Base-by-base conservation (phyloP, 176 grass and related monocot species). In the Phoenix dactylifera region DNA sequence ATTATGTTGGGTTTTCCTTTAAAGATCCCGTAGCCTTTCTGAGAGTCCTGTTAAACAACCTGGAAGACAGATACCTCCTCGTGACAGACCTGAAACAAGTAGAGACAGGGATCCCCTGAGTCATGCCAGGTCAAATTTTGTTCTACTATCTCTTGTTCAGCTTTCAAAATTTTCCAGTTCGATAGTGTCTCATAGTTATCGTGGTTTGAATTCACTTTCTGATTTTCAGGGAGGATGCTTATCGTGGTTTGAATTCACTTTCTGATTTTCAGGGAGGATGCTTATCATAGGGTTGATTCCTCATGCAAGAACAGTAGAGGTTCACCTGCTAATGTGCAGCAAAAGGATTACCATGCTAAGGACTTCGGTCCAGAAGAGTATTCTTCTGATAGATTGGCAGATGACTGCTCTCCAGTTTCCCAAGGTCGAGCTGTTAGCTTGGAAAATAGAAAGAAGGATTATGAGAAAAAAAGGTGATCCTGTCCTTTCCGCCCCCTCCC, bases 271-370 rank as follows among this genome's bases (percentile, higher is more conserved):
- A 90, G 76, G 57, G 77, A 80, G 55, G 65, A 71, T 76, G 68
- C 57, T 5, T 17, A 22, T 68, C 60, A 58, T 6, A 79, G 59
- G 60, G 58, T 30, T 65, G 79, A 86, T 79, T 80, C 75, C 57
- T 79, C 80, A 54, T 62, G 74, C 28, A 81, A 58, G 68, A 90
- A 82, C 58, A 74, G 58, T 50, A 84, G 79, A 79, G 83, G 84
- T 73, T 64, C 74, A 59, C 57, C 66, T 1, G 24, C 56, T 25
- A 65, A 72, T 63, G 25, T 64, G 35, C 49, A 70, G 25, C 52
- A 55, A 29, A 80, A 71, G 20, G 79, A 69, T 59, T 62, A 64
- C 15, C 17, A 18, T 24, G 50, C 50, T 51, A 71, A 70, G 52
- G 62, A 71, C 18, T 74, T 74, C 9, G 52, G 50, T 56, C 79